phyloP scores from a whole-genome alignment of 345 rosid genomes.

The Pelargonium nanum region DNA sequence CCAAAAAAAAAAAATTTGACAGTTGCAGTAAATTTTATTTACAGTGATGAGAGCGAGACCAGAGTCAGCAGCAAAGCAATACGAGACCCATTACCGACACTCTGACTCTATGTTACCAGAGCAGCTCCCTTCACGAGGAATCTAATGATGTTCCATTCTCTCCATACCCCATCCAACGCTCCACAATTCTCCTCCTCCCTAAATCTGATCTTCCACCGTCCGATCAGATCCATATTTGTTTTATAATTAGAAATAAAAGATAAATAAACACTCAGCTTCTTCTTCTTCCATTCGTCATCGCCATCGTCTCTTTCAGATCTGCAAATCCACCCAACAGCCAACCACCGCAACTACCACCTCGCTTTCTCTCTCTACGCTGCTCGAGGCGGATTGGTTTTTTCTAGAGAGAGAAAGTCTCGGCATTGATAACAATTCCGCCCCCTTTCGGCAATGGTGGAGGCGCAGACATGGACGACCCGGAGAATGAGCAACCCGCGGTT shows the following conservation, averaged over 20 bases:
- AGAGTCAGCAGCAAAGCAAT: slow-evolving; percentile 4
- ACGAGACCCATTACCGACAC: slow-evolving; percentile 41
- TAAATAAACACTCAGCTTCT: neutral
- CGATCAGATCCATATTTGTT: slow-evolving; percentile 27
- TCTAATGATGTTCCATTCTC: slow-evolving; percentile 9
- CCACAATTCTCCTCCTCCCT: slow-evolving; percentile 4
- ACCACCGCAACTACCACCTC: neutral
- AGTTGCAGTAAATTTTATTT: slow-evolving; percentile 4
- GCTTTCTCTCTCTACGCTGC: slow-evolving; percentile 14
- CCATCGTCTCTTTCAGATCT: slow-evolving; percentile 29
- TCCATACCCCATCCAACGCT: slow-evolving; percentile 35
- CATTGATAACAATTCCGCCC: slow-evolving; percentile 14
- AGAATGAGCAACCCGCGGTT: slow-evolving; percentile 93
- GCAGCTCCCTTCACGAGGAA: slow-evolving; percentile 15
- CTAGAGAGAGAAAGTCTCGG: slow-evolving; percentile 16
- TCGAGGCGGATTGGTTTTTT: neutral
- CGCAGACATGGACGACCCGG: slow-evolving; percentile 98
- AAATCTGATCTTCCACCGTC: slow-evolving; percentile 54
- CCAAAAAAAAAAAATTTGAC: too few relatives aligned
- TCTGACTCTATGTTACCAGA: neutral
- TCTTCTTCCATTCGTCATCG: slow-evolving; percentile 4
- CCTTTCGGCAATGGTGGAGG: slow-evolving; percentile 74
- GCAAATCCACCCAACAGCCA: slow-evolving; percentile 6
- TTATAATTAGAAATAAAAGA: neutral
- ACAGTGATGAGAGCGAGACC: neutral